phyloP scores from a whole-genome alignment of 345 rosid genomes.

The Rhodomyrtus tomentosa region DNA sequence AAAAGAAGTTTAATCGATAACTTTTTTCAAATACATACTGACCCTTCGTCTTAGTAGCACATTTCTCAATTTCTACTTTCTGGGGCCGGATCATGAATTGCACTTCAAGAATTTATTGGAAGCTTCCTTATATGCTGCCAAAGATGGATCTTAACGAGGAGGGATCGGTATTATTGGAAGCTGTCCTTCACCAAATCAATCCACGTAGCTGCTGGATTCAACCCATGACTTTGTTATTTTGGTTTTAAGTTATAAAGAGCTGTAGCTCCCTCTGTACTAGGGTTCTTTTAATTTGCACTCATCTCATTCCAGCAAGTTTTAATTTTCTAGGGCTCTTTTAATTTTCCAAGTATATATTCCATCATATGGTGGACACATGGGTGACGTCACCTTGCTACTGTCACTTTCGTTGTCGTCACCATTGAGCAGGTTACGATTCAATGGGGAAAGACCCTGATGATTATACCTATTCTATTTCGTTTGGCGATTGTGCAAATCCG shows the following conservation, averaged over 20 bases:
- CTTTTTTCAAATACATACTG: neutral
- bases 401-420: neutral
- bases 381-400: neutral
- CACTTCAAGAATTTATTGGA: neutral
- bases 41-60: neutral
- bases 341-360: neutral
- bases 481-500: too few species aligned
- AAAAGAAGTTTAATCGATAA: neutral
- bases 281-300: too few species aligned
- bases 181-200: neutral
- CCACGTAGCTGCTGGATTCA: neutral
- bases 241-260: neutral
- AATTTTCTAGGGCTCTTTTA: neutral
- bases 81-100: accelerated
- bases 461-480: too few species aligned
- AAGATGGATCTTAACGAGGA: neutral
- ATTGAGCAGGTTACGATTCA: neutral
- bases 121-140: neutral
- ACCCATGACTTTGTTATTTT: neutral
- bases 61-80: neutral
- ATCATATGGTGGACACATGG: neutral
- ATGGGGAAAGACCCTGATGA: too few species aligned
- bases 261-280: neutral
- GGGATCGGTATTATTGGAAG: neutral
- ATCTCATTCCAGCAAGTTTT: neutral